Evolutionary conservation across 176 grass and related monocot species (phyloP).

Genomic region (Canna indica): DNA sequence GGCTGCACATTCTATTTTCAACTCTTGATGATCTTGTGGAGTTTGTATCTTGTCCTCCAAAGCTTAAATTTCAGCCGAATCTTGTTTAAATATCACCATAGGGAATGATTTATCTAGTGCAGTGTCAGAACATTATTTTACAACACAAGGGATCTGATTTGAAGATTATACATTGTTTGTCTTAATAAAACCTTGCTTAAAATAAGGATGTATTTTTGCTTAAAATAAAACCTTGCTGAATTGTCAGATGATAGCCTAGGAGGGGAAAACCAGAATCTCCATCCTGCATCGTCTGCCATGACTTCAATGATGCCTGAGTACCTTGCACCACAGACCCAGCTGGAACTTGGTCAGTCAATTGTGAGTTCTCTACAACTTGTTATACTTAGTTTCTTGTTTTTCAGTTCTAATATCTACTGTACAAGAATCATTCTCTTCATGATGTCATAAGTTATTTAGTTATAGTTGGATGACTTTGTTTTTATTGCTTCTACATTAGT

Average conservation of each 20-base stretch:
- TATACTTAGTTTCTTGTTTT: constrained; percentile 10
- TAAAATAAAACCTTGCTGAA: neutral
- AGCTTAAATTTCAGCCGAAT: too few species aligned
- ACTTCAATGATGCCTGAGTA: constrained; percentile 47
- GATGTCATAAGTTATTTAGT: neutral
- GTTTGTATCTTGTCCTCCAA: too few species aligned
- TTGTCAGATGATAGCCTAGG: constrained; percentile 40
- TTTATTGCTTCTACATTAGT: neutral
- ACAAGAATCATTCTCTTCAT: neutral
- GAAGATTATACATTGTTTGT: neutral
- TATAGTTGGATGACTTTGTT: neutral
- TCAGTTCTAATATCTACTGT: neutral
- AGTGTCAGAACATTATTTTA: neutral
- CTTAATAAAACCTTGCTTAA: neutral
- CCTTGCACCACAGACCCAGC: constrained; percentile 52
- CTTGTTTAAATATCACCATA: too few species aligned
- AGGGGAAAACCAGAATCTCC: constrained; percentile 37
- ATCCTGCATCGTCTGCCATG: constrained; percentile 39
- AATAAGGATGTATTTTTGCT: neutral
- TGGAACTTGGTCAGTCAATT: constrained; percentile 80
- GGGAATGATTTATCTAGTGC: too few species aligned
- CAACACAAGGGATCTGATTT: neutral
- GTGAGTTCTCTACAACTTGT: constrained; percentile 16
- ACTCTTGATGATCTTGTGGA: too few species aligned
- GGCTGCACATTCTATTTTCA: too few species aligned